Evolutionary conservation across 2,329 filamentous ascomycete species (phyloP).

Genomic region (Cladosporium sp.): DNA sequence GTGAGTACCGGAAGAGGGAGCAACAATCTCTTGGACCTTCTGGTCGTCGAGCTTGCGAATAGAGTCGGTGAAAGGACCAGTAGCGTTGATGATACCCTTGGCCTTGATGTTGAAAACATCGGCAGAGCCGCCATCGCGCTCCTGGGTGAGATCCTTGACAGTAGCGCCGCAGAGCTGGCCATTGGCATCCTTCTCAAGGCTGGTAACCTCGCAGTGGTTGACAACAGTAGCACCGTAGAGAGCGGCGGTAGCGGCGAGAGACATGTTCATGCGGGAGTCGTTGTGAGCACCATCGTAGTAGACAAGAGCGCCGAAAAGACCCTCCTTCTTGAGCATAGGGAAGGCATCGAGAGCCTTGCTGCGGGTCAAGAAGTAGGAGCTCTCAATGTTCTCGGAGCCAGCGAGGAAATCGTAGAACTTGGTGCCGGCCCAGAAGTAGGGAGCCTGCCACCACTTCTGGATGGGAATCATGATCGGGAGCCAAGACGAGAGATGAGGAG

Average conservation of each 20-base stretch:
- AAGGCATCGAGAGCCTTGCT: slow-evolving; percentile 84
- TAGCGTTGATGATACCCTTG: slow-evolving; percentile 82
- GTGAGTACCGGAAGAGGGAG: slow-evolving; percentile 80
- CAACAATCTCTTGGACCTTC: slow-evolving; percentile 69
- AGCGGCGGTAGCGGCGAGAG: slow-evolving; percentile 82
- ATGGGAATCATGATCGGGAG: slow-evolving; percentile 80
- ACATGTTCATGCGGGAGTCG: slow-evolving; percentile 89
- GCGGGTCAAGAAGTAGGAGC: slow-evolving; percentile 80
- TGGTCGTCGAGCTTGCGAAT: slow-evolving; percentile 82
- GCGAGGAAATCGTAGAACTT: slow-evolving; percentile 84
- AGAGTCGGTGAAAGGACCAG: slow-evolving; percentile 80
- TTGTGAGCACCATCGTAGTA: slow-evolving; percentile 94
- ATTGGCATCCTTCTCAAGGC: slow-evolving; percentile 67
- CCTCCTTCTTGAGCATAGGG: slow-evolving; percentile 79
- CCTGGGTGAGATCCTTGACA: slow-evolving; percentile 66
- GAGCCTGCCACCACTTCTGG: slow-evolving; percentile 78
- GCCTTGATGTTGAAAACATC: slow-evolving; percentile 69
- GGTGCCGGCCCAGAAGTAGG: slow-evolving; percentile 72
- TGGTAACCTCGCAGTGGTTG: slow-evolving; percentile 78
- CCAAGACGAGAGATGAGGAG: slow-evolving; percentile 75
- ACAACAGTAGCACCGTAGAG: slow-evolving; percentile 78
- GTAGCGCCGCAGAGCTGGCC: slow-evolving; percentile 71
- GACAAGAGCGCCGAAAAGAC: slow-evolving; percentile 74
- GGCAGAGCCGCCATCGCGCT: slow-evolving; percentile 58
- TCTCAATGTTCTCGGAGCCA: slow-evolving; percentile 82